phyloP scores from a whole-genome alignment of 768 basidiomycete species.

The Gelatoporia subvermispora region DNA sequence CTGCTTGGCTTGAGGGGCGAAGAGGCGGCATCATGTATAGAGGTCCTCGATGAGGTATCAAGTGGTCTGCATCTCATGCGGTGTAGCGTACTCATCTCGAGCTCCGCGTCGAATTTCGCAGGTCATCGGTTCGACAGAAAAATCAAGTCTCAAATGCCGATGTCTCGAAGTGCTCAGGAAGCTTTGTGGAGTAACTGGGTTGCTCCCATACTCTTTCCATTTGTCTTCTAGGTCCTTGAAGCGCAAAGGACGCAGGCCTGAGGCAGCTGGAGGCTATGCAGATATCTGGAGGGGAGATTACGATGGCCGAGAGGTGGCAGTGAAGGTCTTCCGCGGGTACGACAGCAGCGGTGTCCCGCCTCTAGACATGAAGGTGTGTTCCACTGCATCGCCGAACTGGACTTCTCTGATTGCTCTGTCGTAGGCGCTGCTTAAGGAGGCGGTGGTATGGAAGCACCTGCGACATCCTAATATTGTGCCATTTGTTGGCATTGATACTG shows the following conservation, averaged over 20 bases:
- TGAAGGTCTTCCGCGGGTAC: constrained; percentile 3
- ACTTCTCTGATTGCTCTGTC: not conserved
- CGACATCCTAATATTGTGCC: not conserved
- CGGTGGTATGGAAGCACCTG: constrained; percentile 3
- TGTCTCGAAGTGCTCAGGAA: not conserved
- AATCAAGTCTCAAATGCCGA: not conserved
- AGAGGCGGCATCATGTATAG: not conserved
- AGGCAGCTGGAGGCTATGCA: constrained; percentile 5
- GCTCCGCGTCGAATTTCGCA: not conserved
- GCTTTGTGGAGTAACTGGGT: not conserved
- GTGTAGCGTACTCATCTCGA: not conserved
- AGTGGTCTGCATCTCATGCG: not conserved
- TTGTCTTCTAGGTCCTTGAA: not conserved
- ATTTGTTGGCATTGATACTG: not conserved
- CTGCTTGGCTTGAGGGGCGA: not conserved
- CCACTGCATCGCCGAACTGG: no score
- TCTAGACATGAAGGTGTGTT: constrained; percentile 1
- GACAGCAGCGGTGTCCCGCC: not conserved
- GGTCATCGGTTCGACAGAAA: not conserved
- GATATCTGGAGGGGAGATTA: constrained; percentile 5
- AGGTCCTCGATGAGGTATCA: not conserved
- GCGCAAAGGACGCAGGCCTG: not conserved
- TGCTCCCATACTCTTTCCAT: not conserved
- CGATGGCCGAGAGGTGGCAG: not conserved
- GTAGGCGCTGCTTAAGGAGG: constrained; percentile 5